phyloP scores from a whole-genome alignment of 2,329 filamentous ascomycete genomes.

The Beauveria scarabaeidicola region DNA sequence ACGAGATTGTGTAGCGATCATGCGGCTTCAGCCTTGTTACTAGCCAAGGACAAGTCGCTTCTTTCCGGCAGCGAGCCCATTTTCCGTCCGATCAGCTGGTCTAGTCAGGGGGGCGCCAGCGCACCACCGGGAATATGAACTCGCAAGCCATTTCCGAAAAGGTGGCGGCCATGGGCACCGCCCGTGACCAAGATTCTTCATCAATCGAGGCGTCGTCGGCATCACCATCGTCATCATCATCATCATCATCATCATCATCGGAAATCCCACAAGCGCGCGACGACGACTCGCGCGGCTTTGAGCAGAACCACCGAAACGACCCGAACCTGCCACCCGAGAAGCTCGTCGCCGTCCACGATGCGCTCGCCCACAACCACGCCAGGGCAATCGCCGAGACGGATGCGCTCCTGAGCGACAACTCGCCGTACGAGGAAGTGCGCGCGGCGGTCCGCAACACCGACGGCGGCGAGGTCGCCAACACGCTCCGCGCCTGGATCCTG shows the following conservation, averaged over 20 bases:
- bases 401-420: constrained; percentile 26
- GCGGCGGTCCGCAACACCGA: constrained; percentile 33
- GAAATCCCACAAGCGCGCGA: neutral
- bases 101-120: neutral
- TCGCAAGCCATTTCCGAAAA: neutral
- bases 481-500: constrained; percentile 36
- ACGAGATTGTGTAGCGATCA: neutral
- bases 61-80: neutral
- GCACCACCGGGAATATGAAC: neutral
- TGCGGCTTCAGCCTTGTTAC: neutral
- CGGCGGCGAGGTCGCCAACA: constrained; percentile 24
- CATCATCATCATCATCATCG: too few relatives aligned
- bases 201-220: neutral
- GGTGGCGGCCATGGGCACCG: neutral
- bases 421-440: constrained; percentile 26
- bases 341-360: constrained; percentile 23
- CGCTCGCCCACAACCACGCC: constrained; percentile 22
- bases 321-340: constrained; percentile 26
- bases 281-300: constrained; percentile 21
- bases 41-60: neutral
- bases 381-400: constrained; percentile 25
- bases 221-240: too few relatives aligned
- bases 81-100: neutral
- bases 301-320: constrained; percentile 26
- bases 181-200: too few relatives aligned